phyloP scores from a whole-genome alignment of 805 yeast species.

The Lachancea sp. region DNA sequence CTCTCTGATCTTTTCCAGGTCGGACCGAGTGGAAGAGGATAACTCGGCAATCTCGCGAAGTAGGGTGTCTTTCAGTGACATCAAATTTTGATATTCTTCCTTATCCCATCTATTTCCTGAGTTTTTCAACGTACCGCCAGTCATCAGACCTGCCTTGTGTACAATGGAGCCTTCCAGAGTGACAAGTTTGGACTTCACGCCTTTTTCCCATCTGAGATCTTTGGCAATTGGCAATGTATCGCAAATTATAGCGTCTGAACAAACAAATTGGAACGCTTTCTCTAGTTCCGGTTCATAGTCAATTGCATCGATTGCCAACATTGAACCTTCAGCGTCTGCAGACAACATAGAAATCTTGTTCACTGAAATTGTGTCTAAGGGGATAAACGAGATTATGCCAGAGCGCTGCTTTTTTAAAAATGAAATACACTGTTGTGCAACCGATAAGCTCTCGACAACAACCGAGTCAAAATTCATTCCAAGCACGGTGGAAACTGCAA shows the following conservation, averaged over 20 bases:
- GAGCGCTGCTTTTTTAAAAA: slow-evolving; percentile 77
- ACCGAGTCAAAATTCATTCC: slow-evolving; percentile 79
- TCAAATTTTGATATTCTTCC: slow-evolving; percentile 51
- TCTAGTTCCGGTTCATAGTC: slow-evolving; percentile 63
- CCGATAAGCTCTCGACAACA: slow-evolving; percentile 64
- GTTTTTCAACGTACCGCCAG: slow-evolving; percentile 70
- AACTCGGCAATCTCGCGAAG: slow-evolving; percentile 40
- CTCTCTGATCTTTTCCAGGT: slow-evolving; percentile 49
- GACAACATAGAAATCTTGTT: slow-evolving; percentile 46
- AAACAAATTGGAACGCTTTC: slow-evolving; percentile 70
- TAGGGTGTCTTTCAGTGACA: slow-evolving; percentile 44
- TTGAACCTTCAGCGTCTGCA: slow-evolving; percentile 25
- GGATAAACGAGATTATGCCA: slow-evolving; percentile 83
- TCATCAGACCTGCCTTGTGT: slow-evolving; percentile 82
- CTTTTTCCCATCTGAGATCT: slow-evolving; percentile 59
- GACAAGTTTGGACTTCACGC: slow-evolving; percentile 59
- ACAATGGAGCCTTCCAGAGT: slow-evolving; percentile 80
- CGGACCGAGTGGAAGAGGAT: slow-evolving; percentile 39
- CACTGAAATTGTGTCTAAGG: slow-evolving; percentile 68
- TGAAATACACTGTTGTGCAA: slow-evolving; percentile 71
- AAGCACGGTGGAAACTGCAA: slow-evolving; percentile 67
- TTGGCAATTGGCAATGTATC: slow-evolving; percentile 66
- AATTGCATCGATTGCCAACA: slow-evolving; percentile 59
- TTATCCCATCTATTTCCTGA: slow-evolving; percentile 62
- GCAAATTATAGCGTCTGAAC: slow-evolving; percentile 75